These are phyloP conservation scores for Termitomyces bulborhizus DNA, from an alignment of 768 basidiomycete species.

Conservation along the genomic window DNA sequence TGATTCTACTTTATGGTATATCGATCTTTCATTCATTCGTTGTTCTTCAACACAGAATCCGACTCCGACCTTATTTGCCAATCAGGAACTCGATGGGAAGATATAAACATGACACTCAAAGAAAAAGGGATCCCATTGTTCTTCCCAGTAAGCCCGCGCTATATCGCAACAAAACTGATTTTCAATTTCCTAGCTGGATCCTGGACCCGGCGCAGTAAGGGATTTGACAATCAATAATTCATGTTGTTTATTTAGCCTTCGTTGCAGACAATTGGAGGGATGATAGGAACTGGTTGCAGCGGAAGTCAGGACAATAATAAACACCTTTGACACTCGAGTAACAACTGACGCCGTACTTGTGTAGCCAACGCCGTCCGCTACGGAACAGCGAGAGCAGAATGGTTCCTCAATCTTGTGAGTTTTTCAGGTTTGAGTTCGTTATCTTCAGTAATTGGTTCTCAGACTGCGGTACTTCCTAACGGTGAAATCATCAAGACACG, in stretches of 20 bases:
- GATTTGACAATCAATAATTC: not conserved
- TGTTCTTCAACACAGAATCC: conserved; percentile 33
- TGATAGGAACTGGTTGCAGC: conserved; percentile 83
- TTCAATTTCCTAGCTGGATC: conserved; percentile 48
- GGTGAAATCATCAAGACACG: conserved; percentile 89
- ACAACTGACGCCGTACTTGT: not conserved
- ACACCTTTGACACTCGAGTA: not conserved
- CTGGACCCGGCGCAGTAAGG: conserved; percentile 63
- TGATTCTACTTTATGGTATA: conserved; percentile 17
- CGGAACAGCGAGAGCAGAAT: conserved; percentile 83
- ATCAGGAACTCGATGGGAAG: conserved; percentile 73
- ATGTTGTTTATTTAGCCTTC: not conserved
- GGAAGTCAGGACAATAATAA: conserved; percentile 51
- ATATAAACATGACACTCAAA: conserved; percentile 64
- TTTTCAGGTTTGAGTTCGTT: not conserved
- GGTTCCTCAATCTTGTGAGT: conserved; percentile 77
- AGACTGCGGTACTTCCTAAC: conserved; percentile 82
- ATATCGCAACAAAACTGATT: not conserved
- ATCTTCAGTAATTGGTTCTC: conserved; percentile 17
- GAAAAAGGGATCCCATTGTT: conserved; percentile 72
- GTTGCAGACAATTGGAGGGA: conserved; percentile 73
- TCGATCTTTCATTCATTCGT: not conserved
- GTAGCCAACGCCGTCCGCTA: conserved; percentile 78
- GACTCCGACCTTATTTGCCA: conserved; percentile 77
- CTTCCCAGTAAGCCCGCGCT: conserved; percentile 59